Conservation (phyloP, 345 rosid genomes). For the Hypericum perforatum region DNA sequence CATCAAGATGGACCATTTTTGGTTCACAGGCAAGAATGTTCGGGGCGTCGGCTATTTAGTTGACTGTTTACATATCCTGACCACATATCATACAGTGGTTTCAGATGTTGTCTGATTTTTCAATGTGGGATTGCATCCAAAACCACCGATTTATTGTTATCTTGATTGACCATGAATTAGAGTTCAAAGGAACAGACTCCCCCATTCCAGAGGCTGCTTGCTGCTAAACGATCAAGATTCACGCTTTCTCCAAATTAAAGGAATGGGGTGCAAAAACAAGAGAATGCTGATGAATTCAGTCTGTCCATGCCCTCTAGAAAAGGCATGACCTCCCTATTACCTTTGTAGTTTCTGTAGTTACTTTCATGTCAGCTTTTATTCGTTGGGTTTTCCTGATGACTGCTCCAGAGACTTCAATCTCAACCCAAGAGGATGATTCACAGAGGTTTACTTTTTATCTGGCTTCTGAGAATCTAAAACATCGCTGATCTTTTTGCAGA, state of each 20-base stretch:
- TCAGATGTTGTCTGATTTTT: too few relatives aligned
- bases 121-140: too few relatives aligned
- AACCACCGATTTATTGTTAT: constrained; percentile 1
- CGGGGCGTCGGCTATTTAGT: too few relatives aligned
- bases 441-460: constrained; percentile 44
- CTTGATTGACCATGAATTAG: constrained; percentile 20
- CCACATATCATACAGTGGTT: too few relatives aligned
- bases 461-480: constrained; percentile 1
- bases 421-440: constrained; percentile 51
- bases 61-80: too few relatives aligned
- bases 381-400: constrained; percentile 5
- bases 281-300: constrained; percentile 23
- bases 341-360: constrained; percentile 4
- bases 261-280: constrained; percentile 27
- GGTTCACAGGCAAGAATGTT: too few relatives aligned
- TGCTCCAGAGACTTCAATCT: constrained; percentile 33
- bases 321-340: constrained; percentile 34
- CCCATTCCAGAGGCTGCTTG: constrained; percentile 23
- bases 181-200: constrained; percentile 18
- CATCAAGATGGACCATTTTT: too few relatives aligned
- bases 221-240: constrained; percentile 31
- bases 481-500: background rate
- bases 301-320: constrained; percentile 33
- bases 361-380: background rate
- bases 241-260: constrained; percentile 36